These are phyloP conservation scores for Hemerocallis citrina DNA, from an alignment of 106 monocot species.

Conservation along the genomic window DNA sequence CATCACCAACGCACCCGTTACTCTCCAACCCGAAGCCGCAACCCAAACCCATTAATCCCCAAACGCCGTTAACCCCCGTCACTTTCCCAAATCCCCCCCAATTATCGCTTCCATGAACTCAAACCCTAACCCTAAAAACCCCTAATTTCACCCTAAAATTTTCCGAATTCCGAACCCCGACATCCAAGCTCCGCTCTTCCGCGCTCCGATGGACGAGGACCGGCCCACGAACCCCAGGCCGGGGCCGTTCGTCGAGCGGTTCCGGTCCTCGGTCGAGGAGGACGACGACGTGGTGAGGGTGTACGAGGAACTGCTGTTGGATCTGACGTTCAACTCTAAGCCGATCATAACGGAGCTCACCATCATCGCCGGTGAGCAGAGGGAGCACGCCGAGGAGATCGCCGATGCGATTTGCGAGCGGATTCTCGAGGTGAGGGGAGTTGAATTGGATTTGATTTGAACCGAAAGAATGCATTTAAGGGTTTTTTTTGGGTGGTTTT, in stretches of 20 bases:
- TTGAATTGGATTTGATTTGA: background rate
- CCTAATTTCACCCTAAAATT: background rate
- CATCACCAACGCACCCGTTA: too few relatives aligned
- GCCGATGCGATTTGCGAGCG: slow-evolving; percentile 63
- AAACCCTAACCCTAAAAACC: slow-evolving; percentile 11
- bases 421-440: slow-evolving; percentile 51
- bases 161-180: background rate
- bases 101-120: too few relatives aligned
- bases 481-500: background rate
- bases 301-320: slow-evolving; percentile 60
- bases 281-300: slow-evolving; percentile 46
- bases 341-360: slow-evolving; percentile 95
- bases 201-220: slow-evolving; percentile 6
- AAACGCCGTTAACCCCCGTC: too few relatives aligned
- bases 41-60: too few relatives aligned
- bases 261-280: slow-evolving; percentile 29
- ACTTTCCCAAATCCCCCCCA: background rate
- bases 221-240: slow-evolving; percentile 9
- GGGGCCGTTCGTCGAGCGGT: slow-evolving; percentile 49
- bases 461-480: background rate
- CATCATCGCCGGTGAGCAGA: slow-evolving; percentile 81
- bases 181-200: slow-evolving; percentile 5
- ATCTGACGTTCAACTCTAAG: slow-evolving; percentile 92
- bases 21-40: too few relatives aligned
- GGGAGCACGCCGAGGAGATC: slow-evolving; percentile 48